Evolutionary conservation across 208 protist genomes (phyloP).

Genomic region (Angomonas ambiguus): DNA sequence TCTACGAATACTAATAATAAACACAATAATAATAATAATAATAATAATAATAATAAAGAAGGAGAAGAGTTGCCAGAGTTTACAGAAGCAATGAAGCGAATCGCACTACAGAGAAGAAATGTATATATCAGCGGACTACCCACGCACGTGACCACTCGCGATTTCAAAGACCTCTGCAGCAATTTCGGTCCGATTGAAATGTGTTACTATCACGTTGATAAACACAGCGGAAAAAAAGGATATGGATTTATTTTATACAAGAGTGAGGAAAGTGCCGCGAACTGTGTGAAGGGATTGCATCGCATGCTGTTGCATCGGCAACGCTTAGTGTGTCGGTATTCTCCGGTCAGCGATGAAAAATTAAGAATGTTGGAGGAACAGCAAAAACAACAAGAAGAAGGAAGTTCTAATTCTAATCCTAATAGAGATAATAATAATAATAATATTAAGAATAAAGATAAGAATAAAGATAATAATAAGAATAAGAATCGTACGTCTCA

Average conservation of each 20-base stretch:
- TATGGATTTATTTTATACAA: conserved; percentile 73
- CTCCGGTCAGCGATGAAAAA: background rate
- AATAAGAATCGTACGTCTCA: no score
- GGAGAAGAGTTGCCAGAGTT: no score
- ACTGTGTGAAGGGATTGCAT: conserved; percentile 45
- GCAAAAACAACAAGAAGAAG: background rate
- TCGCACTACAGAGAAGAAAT: conserved; percentile 26
- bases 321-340: conserved; percentile 24
- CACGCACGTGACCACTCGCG: conserved; percentile 26
- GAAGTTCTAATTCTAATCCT: background rate
- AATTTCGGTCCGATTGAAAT: conserved; percentile 57
- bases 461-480: no score
- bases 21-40: background rate
- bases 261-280: conserved; percentile 31
- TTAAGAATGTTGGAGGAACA: no score
- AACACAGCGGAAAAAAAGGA: conserved; percentile 32
- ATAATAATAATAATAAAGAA: background rate
- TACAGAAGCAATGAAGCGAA: background rate
- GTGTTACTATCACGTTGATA: conserved; percentile 47
- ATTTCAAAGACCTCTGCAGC: conserved; percentile 63
- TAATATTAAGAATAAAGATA: background rate
- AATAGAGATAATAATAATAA: background rate
- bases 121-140: conserved; percentile 74
- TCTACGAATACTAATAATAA: conserved; percentile 6
- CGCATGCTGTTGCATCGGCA: conserved; percentile 26